Evolutionary conservation across 2,329 filamentous ascomycete species (phyloP).

Genomic region (Curvularia lunata): DNA sequence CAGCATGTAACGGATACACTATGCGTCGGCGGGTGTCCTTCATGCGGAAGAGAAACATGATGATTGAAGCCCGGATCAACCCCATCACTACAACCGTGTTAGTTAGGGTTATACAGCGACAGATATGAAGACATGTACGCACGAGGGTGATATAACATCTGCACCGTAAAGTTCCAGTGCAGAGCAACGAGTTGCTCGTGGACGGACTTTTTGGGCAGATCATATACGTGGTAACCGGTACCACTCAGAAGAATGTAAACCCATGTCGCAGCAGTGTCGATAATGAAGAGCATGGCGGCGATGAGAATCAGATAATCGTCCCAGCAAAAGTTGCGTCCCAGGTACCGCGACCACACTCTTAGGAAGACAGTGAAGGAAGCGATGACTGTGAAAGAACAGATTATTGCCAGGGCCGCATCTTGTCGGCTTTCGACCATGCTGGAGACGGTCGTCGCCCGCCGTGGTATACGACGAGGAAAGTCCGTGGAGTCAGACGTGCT

Average conservation of each 20-base stretch:
- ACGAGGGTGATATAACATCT: conserved; percentile 48
- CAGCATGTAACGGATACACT: conserved; percentile 38
- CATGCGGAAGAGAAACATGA: conserved; percentile 49
- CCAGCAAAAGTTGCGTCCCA: conserved; percentile 43
- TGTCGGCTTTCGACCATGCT: conserved; percentile 40
- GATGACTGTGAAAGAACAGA: conserved; percentile 37
- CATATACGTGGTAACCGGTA: conserved; percentile 43
- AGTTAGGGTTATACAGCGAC: not conserved
- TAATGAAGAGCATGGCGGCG: conserved; percentile 33
- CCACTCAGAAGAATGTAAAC: conserved; percentile 39
- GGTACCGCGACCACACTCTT: conserved; percentile 37
- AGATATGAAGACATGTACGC: not conserved
- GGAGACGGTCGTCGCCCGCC: conserved; percentile 1
- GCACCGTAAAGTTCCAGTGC: conserved; percentile 47
- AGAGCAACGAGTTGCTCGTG: conserved; percentile 34
- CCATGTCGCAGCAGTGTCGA: conserved; percentile 33
- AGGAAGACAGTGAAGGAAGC: conserved; percentile 36
- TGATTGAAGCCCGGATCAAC: conserved; percentile 47
- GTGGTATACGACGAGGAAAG: conserved; percentile 3
- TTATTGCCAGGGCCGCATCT: conserved; percentile 32
- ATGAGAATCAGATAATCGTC: conserved; percentile 43
- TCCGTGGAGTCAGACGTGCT: not conserved
- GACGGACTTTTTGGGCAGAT: conserved; percentile 40
- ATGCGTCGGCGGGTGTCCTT: conserved; percentile 42
- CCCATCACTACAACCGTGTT: conserved; percentile 33